Conservation (phyloP, 495 filamentous ascomycete genomes). For the Recurvomyces mirabilis region DNA sequence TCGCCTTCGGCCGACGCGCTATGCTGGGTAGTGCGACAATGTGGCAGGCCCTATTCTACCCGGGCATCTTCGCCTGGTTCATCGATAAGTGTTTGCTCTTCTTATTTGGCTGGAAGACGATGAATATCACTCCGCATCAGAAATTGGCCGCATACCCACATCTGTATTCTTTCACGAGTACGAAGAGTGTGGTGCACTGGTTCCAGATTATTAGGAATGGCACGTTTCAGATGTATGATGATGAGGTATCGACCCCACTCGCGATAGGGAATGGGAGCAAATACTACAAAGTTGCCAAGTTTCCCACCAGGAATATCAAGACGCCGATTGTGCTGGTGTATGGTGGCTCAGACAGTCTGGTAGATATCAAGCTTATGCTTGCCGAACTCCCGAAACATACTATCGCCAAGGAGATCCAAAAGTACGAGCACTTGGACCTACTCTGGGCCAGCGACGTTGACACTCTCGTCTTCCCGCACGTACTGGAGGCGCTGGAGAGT, state of each 20-base stretch:
- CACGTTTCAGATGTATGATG: conserved; percentile 96
- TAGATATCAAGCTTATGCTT: conserved; percentile 90
- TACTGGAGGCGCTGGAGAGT: conserved; percentile 52
- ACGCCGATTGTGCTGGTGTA: conserved; percentile 91
- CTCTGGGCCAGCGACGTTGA: conserved; percentile 87
- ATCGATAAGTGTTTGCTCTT: conserved; percentile 74
- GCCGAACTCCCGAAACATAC: conserved; percentile 76
- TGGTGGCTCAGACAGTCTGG: conserved; percentile 82
- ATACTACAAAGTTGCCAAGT: conserved; percentile 86
- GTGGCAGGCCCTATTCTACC: conserved; percentile 94
- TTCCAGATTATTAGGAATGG: conserved; percentile 97
- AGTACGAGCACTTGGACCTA: conserved; percentile 95
- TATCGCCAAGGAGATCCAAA: conserved; percentile 66
- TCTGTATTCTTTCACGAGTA: conserved; percentile 89
- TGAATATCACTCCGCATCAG: conserved; percentile 75
- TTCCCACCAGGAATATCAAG: conserved; percentile 92
- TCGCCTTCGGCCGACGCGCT: conserved; percentile 88
- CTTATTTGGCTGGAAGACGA: conserved; percentile 82
- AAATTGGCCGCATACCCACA: conserved; percentile 97
- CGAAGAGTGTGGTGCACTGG: conserved; percentile 95
- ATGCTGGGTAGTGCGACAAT: conserved; percentile 89
- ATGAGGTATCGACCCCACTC: conserved; percentile 65
- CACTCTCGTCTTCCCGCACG: conserved; percentile 14
- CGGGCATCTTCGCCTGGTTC: conserved; percentile 79
- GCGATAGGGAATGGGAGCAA: conserved; percentile 40